Evolutionary conservation across 2,329 filamentous ascomycete species (phyloP), one percentile per base, ranked within the genome.

Genomic region (Pseudogymnoascus destructans): DNA sequence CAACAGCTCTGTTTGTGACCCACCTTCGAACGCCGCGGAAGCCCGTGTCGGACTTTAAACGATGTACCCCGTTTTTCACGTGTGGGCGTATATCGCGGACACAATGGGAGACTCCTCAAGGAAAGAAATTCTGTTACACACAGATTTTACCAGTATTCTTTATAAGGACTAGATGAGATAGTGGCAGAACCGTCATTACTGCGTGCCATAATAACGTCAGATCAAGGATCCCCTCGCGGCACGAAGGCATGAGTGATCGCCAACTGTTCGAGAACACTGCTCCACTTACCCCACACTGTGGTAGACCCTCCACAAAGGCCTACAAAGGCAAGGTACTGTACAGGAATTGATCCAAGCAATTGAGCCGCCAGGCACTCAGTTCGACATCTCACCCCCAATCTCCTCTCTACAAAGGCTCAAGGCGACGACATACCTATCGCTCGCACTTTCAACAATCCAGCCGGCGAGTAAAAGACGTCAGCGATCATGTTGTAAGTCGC

Each of bases 261-360:
- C 46, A 52, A 15, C 5, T 52, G 25, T 52, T 30, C 46, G 25
- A 52, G 46, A 52, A 32, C 25, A 4, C 46, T 13, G 46, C 46
- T 52, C 46, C 46, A 52, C 46, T 52, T 52, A 52, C 46, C 46
- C 46, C 46, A 52, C 46, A 52, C 46, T 52, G 46, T 52, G 46
- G 25, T 52, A 52, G 25, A 52, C 46, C 46, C 46, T 52, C 46
- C 25, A 30, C 3, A 52, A 52, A 52, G 25, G 46, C 46, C 23
- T 52, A 52, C 46, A 52, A 52, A 52, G 46, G 25, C 46, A 52
- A 32, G 46, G 46, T 52, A 52, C 25, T 7, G 23, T 32, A 27
- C 38, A 17, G 46, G 46, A 52, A 52, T 52, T 52, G 25, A 52
- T 52, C 46, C 46, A 52, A 52, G 46, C 46, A 52, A 52, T 52